Conservation (phyloP, 495 filamentous ascomycete species). For the Talaromyces trachyspermus region DNA sequence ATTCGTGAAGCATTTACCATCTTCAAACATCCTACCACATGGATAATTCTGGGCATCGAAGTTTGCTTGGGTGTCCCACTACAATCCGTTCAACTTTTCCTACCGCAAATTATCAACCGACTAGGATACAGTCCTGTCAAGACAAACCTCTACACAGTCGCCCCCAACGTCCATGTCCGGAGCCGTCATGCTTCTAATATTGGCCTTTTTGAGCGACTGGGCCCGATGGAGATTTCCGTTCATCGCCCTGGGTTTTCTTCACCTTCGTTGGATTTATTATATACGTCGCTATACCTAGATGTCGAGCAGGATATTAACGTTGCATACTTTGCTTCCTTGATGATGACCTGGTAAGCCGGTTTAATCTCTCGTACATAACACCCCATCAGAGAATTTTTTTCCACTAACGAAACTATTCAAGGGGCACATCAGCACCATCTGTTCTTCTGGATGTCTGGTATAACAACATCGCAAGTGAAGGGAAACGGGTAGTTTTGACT, state of each 20-base stretch:
- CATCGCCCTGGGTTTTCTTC: slow-evolving; percentile 52
- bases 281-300: slow-evolving; percentile 52
- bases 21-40: slow-evolving; percentile 45
- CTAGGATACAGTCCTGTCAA: slow-evolving; percentile 48
- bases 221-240: slow-evolving; percentile 53
- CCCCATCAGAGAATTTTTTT: not conserved
- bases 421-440: slow-evolving; percentile 26
- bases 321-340: slow-evolving; percentile 57
- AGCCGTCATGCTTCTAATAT: slow-evolving; percentile 50
- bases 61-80: slow-evolving; percentile 60
- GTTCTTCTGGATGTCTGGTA: slow-evolving; percentile 42
- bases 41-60: slow-evolving; percentile 50
- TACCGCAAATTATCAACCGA: slow-evolving; percentile 55
- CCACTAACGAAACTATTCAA: slow-evolving; percentile 2
- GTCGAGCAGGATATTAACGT: slow-evolving; percentile 42
- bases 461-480: slow-evolving; percentile 63
- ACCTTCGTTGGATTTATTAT: slow-evolving; percentile 62
- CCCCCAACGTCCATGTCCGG: slow-evolving; percentile 52
- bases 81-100: slow-evolving; percentile 52
- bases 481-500: slow-evolving; percentile 51
- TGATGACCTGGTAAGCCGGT: slow-evolving; percentile 51
- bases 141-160: slow-evolving; percentile 61
- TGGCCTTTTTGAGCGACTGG: slow-evolving; percentile 51
- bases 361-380: slow-evolving; percentile 10
- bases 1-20: slow-evolving; percentile 47